Base-by-base conservation (phyloP, 805 yeast genomes). In the Pichia gijzeniarum region DNA sequence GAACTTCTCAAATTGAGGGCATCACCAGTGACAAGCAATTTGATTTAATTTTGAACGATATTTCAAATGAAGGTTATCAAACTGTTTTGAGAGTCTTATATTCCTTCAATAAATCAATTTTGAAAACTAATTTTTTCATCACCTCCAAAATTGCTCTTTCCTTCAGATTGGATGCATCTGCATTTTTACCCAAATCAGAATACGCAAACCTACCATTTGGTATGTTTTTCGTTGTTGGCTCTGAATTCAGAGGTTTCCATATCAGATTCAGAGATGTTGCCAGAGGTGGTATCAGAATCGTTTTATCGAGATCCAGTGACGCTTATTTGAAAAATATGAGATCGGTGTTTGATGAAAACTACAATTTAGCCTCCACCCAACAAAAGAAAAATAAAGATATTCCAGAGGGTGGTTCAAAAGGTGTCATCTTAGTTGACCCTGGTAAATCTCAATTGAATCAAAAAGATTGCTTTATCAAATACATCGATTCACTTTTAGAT, bases 351-450 rank as follows among this genome's bases (percentile, higher is more conserved):
- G 98, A 93, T 65, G 99, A 91, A 68, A 91, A 93, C 69, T 91
- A 93, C 69, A 90, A 90, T 63, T 76, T 91, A 65, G 98, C 99
- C 35, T 79, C 82, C 45, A 91, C 99, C 37, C 99, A 91, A 69
- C 99, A 93, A 71, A 77, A 91, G 54, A 91, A 91, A 69, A 93
- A 91, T 71, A 91, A 91, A 72, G 99, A 91, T 71, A 93, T 91
- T 48, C 98, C 99, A 40, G 99, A 91, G 73, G 98, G 99, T 62
- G 99, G 99, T 32, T 87, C 97, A 35, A 91, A 91, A 65, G 99
- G 99, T 70, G 99, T 93, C 40, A 85, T 93, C 47, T 74, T 91
- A 58, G 73, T 91, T 54, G 67, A 76, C 53, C 82, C 85, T 36
- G 85, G 85, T 47, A 70, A 70, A 36, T 83, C 88, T 19, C 95